phyloP scores from a whole-genome alignment of 2,329 filamentous ascomycete genomes.

The Diplocarpon rosae region DNA sequence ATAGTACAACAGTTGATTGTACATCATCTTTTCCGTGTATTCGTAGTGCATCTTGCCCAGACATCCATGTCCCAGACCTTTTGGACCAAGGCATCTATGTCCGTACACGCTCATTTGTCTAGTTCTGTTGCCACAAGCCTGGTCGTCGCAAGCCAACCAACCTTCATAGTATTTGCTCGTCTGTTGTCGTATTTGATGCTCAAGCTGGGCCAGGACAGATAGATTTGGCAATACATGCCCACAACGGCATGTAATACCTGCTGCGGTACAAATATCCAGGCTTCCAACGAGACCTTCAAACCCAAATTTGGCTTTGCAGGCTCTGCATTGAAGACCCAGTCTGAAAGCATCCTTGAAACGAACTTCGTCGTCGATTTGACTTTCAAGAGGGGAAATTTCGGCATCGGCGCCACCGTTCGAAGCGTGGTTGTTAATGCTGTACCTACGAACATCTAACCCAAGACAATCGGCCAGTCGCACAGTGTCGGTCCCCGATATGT shows the following conservation, averaged over 20 bases:
- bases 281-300: conserved; percentile 66
- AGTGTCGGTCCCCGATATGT: conserved; percentile 86
- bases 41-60: conserved; percentile 82
- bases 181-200: conserved; percentile 68
- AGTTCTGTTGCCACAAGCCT: conserved; percentile 75
- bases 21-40: conserved; percentile 77
- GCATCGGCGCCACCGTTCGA: conserved; percentile 42
- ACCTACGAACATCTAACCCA: conserved; percentile 81
- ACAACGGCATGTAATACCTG: conserved; percentile 62
- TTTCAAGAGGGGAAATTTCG: conserved; percentile 85
- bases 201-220: conserved; percentile 75
- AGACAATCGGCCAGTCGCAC: conserved; percentile 85
- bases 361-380: conserved; percentile 82
- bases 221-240: conserved; percentile 61
- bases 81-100: conserved; percentile 76
- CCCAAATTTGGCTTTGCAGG: conserved; percentile 58
- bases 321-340: conserved; percentile 67
- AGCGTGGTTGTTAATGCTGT: conserved; percentile 55
- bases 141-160: conserved; percentile 83
- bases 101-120: conserved; percentile 91
- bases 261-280: conserved; percentile 51
- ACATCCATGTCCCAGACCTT: conserved; percentile 75
- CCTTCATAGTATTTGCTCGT: conserved; percentile 83
- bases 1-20: conserved; percentile 90
- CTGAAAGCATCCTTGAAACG: conserved; percentile 76